Conservation (phyloP, 768 basidiomycete genomes). For the Naganishia kalamii region DNA sequence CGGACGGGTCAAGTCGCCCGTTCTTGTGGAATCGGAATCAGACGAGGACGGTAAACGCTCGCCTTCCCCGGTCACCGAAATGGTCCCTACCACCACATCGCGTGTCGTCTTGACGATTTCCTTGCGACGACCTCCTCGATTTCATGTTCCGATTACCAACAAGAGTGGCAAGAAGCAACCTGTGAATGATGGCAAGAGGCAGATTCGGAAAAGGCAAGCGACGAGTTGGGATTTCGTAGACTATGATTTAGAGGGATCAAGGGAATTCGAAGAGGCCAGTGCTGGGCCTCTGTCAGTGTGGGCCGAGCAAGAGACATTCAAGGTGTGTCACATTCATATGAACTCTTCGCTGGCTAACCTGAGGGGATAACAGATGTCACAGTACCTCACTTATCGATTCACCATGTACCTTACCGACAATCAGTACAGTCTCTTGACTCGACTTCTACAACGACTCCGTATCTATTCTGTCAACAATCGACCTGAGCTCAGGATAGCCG, state of each 20-base stretch:
- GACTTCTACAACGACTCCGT: slow-evolving; percentile 5
- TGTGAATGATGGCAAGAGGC: slow-evolving; percentile 1
- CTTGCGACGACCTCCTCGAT: slow-evolving; percentile 18
- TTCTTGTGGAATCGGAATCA: slow-evolving; percentile 1
- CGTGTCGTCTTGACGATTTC: slow-evolving; percentile 24
- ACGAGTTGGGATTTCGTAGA: slow-evolving; percentile 11
- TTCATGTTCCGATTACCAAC: slow-evolving; percentile 11
- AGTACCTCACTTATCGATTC: slow-evolving; percentile 23
- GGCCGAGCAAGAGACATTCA: slow-evolving; percentile 23
- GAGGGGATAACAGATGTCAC: slow-evolving; percentile 7
- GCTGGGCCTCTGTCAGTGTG: slow-evolving; percentile 6
- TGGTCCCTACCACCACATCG: neutral
- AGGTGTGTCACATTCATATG: slow-evolving; percentile 6
- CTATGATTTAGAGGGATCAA: neutral
- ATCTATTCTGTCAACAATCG: slow-evolving; percentile 7
- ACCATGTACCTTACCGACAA: slow-evolving; percentile 7
- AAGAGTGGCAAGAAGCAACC: neutral
- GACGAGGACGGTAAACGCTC: neutral
- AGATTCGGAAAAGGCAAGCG: neutral
- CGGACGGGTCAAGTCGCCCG: slow-evolving; percentile 1
- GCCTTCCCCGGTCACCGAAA: neutral
- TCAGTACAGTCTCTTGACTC: slow-evolving; percentile 12
- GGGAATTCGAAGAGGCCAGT: slow-evolving; percentile 1
- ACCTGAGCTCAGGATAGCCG: neutral
- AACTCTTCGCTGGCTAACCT: neutral